A percentile compares a stretch with the other conserved stretches of the same genome.
Conservation (phyloP, 805 yeast genomes). For the Grigorovia transvaalensis region DNA sequence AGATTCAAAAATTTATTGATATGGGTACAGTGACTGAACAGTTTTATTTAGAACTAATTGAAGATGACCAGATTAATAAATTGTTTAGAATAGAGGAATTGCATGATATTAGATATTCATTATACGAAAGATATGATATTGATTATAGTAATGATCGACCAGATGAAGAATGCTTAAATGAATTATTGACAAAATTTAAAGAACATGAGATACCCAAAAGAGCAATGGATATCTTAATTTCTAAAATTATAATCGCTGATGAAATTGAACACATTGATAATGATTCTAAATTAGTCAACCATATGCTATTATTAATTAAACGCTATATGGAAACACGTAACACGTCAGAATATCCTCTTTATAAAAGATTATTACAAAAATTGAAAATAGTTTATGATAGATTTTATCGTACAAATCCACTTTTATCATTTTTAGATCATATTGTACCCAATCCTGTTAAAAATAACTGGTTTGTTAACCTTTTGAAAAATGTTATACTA, state of each 20-base stretch:
- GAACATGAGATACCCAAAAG: background rate
- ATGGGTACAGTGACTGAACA: background rate
- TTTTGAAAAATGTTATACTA: constrained; percentile 15
- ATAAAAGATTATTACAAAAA: background rate
- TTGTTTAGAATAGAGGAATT: background rate
- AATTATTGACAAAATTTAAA: background rate
- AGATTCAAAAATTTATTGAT: background rate
- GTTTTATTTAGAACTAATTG: background rate
- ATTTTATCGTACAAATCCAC: background rate
- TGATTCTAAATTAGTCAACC: background rate
- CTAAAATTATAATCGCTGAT: background rate
- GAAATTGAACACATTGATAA: background rate
- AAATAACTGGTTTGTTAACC: constrained; percentile 10
- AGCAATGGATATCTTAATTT: background rate
- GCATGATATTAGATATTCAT: background rate
- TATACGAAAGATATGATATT: background rate
- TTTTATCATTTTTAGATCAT: constrained; percentile 5
- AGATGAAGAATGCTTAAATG: background rate
- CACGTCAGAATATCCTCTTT: background rate
- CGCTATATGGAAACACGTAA: background rate
- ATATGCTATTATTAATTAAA: background rate
- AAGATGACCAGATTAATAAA: background rate
- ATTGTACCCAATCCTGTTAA: constrained; percentile 17
- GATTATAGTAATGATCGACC: background rate
- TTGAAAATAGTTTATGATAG: background rate